Evolutionary conservation across 2,329 filamentous ascomycete genomes (phyloP), one percentile per base, ranked within the genome.

Genomic region (Phialemonium atrogriseum): DNA sequence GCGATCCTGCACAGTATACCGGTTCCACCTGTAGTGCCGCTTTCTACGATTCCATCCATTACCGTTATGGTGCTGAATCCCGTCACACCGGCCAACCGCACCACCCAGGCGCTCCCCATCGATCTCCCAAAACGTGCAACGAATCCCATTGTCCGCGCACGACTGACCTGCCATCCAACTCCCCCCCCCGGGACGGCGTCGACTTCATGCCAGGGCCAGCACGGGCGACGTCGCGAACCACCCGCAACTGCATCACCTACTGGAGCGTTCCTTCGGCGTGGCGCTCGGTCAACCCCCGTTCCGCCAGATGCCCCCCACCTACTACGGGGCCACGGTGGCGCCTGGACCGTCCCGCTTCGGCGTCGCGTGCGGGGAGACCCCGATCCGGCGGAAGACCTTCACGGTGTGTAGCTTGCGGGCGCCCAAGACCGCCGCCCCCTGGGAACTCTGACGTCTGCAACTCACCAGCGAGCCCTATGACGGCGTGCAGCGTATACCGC

Each of bases 31-130:
- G 73, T 72, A 73, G 75, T 30, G 52, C 59, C 5, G 62, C 64
- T 4, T 80, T 80, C 50, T 80, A 80, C 51, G 74, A 80, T 44
- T 64, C 65, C 2, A 78, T 81, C 30, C 70, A 74, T 7, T 49
- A 66, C 20, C 59, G 74, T 32, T n/a, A n/a, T n/a, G n/a, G 68
- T 80, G 1, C 64, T 73, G 1, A 74, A 73, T 37, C 77, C 77
- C 40, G 62, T 75, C 1, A 63, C 73, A 1, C 67, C 68, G 2
- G 58, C 59, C 10, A 51, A 58, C 9, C 62, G 76, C 14, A 67
- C 68, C 10, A 63, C 58, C 4, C 70, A 69, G 45, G 59, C 65
- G 31, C 64, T 65, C 4, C 59, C 59, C 2, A 54, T 77, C 12
- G 47, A 60, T 5, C 60, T 80, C 4, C 76, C 76, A 0, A 41